Conservation (phyloP, 306 rosid species). For the Sesbania bispinosa region DNA sequence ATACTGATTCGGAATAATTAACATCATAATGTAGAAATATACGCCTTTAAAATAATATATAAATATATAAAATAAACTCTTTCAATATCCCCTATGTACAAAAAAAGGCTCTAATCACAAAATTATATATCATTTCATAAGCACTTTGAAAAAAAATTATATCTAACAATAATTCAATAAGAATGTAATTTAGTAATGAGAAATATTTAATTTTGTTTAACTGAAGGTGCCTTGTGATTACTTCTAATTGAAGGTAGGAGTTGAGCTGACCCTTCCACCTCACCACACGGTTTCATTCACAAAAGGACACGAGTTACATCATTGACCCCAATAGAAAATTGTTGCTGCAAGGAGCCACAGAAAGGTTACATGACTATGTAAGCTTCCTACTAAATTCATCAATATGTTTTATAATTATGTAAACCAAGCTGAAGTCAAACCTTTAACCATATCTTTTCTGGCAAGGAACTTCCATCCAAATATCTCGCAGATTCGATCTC, state of each 20-base stretch:
- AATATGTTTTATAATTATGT: neutral
- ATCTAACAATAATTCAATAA: too few relatives aligned
- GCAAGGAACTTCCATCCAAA: constrained; percentile 47
- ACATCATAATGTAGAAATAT: too few relatives aligned
- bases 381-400: neutral
- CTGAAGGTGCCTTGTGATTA: constrained; percentile 33
- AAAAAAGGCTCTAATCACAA: too few relatives aligned
- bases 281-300: constrained; percentile 58
- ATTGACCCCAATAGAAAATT: constrained; percentile 76
- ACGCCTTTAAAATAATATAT: too few relatives aligned
- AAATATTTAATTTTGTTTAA: too few relatives aligned
- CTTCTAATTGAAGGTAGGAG: constrained; percentile 8
- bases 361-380: neutral
- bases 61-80: too few relatives aligned
- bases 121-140: too few relatives aligned
- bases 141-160: too few relatives aligned
- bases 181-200: too few relatives aligned
- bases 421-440: constrained; percentile 29
- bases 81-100: too few relatives aligned
- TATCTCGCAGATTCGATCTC: constrained; percentile 47
- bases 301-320: constrained; percentile 79
- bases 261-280: constrained; percentile 23
- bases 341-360: constrained; percentile 52
- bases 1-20: too few relatives aligned
- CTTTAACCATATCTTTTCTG: constrained; percentile 85